phyloP scores from a whole-genome alignment of 2,329 filamentous ascomycete genomes.

The Stenocarpella maydis region DNA sequence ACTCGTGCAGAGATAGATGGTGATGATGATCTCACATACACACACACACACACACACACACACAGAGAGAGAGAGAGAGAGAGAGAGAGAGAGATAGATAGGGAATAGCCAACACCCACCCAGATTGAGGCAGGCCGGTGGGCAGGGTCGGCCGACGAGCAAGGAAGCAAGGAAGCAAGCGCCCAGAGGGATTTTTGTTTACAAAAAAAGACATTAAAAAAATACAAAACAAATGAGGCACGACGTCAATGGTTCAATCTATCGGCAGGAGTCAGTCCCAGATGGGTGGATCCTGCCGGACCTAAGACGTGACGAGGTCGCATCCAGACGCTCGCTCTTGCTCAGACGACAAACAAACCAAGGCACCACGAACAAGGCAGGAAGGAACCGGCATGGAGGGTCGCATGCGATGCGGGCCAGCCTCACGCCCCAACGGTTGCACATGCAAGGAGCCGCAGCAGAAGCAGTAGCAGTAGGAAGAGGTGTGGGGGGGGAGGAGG shows the following conservation, averaged over 20 bases:
- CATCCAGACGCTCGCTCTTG: not conserved
- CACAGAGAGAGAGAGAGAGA: too few species aligned
- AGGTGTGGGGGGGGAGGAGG: too few species aligned
- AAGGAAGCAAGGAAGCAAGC: not conserved
- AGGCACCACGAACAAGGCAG: not conserved
- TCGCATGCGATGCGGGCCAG: not conserved
- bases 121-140: conserved; percentile 2
- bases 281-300: conserved; percentile 31
- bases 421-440: not conserved
- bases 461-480: not conserved
- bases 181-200: too few species aligned
- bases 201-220: not conserved
- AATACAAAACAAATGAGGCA: not conserved
- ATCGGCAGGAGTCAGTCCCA: conserved; percentile 21
- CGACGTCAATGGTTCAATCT: conserved; percentile 8
- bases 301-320: conserved; percentile 15
- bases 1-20: not conserved
- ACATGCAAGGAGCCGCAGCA: conserved; percentile 11
- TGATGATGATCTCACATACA: not conserved
- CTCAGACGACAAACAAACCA: not conserved
- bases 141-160: not conserved
- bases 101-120: too few species aligned
- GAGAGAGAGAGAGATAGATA: too few species aligned
- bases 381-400: not conserved
- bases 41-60: too few species aligned